Evolutionary conservation across 1,139 yeast genomes (phyloP), one percentile per base, ranked within the genome.

Genomic region (Suhomyces guaymorum): DNA sequence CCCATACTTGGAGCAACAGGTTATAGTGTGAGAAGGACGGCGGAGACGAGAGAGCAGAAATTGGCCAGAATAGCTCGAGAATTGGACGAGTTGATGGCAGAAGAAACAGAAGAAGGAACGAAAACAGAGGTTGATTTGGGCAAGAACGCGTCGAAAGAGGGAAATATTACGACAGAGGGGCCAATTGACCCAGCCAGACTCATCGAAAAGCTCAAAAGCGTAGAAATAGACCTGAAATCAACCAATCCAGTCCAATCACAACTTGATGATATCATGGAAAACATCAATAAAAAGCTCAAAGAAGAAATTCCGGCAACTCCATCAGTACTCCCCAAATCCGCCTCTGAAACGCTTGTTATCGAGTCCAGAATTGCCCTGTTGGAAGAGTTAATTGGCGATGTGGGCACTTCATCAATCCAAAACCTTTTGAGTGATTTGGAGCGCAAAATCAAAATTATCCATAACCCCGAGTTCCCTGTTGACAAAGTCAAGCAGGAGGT

Each of bases 21-120:
- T 1, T 66, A 60, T 41, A 40, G 40, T 9, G 52, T 57, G 4
- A 35, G 33, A 10, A 41, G 44, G 10, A 51, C 53, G 3, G 52
- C 51, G 11, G 80, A 75, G 46, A 65, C 73, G 0, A 43, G 52
- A 7, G 69, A 59, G 13, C 76, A 73, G 48, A 69, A 63, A 43
- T 44, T 78, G 24, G 62, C 65, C 1, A 50, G 82, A 32, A 66
- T 78, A 23, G 51, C 61, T 20, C 48, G 63, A 19, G 82, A 76
- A 42, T 52, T 77, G 26, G 62, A 62, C 21, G 77, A 72, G 37
- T 15, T 45, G n/a, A n/a, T n/a, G n/a, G n/a, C n/a, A n/a, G n/a
- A n/a, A n/a, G n/a, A n/a, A n/a, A n/a, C n/a, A n/a, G n/a, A n/a
- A n/a, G n/a, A n/a, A n/a, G n/a, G n/a, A n/a, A n/a, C n/a, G n/a